A percentile compares a stretch with the other conserved stretches of the same genome.
Evolutionary conservation across 768 basidiomycete species (phyloP).

Genomic region (Candolleomyces efflorescens): DNA sequence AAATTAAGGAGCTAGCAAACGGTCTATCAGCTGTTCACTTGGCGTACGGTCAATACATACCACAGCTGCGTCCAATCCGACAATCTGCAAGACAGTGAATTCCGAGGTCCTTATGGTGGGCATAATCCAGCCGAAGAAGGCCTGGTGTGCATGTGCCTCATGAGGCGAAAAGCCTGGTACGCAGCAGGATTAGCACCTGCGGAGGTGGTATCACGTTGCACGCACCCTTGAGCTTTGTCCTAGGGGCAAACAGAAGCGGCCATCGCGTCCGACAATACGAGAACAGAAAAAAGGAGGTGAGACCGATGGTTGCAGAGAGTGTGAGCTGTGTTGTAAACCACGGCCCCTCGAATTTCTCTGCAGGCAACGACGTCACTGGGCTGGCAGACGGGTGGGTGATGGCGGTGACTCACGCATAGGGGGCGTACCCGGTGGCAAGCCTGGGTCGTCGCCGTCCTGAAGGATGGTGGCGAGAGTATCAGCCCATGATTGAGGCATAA

Average conservation of each 20-base stretch:
- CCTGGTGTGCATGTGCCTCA: constrained; percentile 81
- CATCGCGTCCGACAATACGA: constrained; percentile 85
- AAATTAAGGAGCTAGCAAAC: constrained; percentile 80
- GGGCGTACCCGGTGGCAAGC: constrained; percentile 58
- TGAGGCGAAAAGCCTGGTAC: constrained; percentile 86
- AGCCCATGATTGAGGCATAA: constrained; percentile 7
- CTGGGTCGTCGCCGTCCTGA: constrained; percentile 33
- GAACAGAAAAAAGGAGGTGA: constrained; percentile 81
- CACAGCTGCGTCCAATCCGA: constrained; percentile 95
- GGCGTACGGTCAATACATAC: constrained; percentile 40
- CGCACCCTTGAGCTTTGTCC: constrained; percentile 90
- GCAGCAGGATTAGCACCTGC: constrained; percentile 7
- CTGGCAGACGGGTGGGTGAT: not conserved
- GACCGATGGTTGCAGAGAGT: constrained; percentile 73
- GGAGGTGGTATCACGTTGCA: not conserved
- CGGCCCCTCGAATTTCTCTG: constrained; percentile 84
- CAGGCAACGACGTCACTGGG: not conserved
- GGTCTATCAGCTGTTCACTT: not conserved
- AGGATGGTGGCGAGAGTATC: constrained; percentile 17
- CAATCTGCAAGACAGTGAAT: constrained; percentile 91
- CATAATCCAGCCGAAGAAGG: constrained; percentile 95
- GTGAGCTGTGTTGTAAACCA: constrained; percentile 93
- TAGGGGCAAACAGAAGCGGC: constrained; percentile 87
- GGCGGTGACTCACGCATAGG: constrained; percentile 48
- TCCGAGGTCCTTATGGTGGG: constrained; percentile 90